Percentiles rank a stretch among this genome's conserved stretches.
Conservation (phyloP, 2,329 filamentous ascomycete species). For the Daldinia sp. region DNA sequence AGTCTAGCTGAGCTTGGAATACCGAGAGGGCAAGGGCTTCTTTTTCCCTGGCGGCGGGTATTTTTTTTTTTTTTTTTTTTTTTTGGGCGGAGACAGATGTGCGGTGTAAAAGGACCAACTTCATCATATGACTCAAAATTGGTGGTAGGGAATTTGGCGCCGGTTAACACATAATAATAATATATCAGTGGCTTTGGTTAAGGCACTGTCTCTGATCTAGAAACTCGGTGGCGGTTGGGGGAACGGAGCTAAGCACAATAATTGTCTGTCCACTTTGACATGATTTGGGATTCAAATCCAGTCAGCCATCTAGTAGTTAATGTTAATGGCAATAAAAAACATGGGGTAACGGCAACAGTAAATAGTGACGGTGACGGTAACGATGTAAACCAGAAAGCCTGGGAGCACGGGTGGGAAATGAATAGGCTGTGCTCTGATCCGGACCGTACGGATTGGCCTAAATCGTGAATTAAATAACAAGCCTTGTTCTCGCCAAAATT, state of each 20-base stretch:
- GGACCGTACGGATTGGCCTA: slow-evolving; percentile 30
- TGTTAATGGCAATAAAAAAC: background rate
- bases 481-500: slow-evolving; percentile 29
- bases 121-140: slow-evolving; percentile 43
- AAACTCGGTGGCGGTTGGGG: slow-evolving; percentile 32
- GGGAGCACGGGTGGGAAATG: slow-evolving; percentile 18
- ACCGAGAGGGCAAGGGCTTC: slow-evolving; percentile 33
- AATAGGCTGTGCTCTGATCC: slow-evolving; percentile 37
- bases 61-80: no score
- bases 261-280: slow-evolving; percentile 22
- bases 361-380: background rate
- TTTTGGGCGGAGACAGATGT: slow-evolving; percentile 34
- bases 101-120: slow-evolving; percentile 40
- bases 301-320: background rate
- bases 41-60: slow-evolving; percentile 26
- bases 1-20: slow-evolving; percentile 29
- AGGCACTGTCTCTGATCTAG: slow-evolving; percentile 25
- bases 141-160: slow-evolving; percentile 28
- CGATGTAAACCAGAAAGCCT: slow-evolving; percentile 6
- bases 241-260: slow-evolving; percentile 19
- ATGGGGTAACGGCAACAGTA: background rate
- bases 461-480: slow-evolving; percentile 31
- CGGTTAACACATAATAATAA: slow-evolving; percentile 22
- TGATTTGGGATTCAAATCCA: slow-evolving; percentile 10
- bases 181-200: slow-evolving; percentile 29